phyloP scores from a whole-genome alignment of 2,329 filamentous ascomycete genomes.

The Fusarium acutatum region DNA sequence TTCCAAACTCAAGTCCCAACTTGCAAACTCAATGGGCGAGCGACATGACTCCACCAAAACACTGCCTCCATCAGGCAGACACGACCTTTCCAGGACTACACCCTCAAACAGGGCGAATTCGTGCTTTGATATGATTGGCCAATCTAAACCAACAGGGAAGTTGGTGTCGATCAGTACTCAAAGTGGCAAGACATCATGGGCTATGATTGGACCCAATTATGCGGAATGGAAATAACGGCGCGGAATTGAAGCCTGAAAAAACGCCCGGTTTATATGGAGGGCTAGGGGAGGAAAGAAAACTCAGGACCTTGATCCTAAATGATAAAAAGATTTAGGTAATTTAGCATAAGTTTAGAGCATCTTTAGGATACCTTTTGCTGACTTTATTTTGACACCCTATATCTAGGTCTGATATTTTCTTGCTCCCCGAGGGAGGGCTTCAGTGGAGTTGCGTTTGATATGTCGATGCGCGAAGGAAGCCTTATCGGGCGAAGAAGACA shows the following conservation, averaged over 20 bases:
- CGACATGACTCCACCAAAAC: background rate
- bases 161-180: background rate
- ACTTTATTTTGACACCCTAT: too few relatives aligned
- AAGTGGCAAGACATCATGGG: background rate
- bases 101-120: background rate
- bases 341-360: too few relatives aligned
- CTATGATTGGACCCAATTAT: background rate
- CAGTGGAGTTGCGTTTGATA: background rate
- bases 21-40: background rate
- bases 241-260: background rate
- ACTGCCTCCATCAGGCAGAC: slow-evolving; percentile 13
- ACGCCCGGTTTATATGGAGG: background rate
- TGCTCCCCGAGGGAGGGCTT: background rate
- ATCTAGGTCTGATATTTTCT: too few relatives aligned
- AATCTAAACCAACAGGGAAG: background rate
- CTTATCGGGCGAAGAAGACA: background rate
- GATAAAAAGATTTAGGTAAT: too few relatives aligned
- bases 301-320: too few relatives aligned
- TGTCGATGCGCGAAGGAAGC: background rate
- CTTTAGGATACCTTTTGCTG: too few relatives aligned
- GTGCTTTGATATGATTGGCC: background rate
- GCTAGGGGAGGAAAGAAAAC: background rate
- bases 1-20: fast-evolving
- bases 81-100: background rate
- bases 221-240: background rate